phyloP scores from a whole-genome alignment of 176 grass and related monocot genomes.

The Phoenix dactylifera region DNA sequence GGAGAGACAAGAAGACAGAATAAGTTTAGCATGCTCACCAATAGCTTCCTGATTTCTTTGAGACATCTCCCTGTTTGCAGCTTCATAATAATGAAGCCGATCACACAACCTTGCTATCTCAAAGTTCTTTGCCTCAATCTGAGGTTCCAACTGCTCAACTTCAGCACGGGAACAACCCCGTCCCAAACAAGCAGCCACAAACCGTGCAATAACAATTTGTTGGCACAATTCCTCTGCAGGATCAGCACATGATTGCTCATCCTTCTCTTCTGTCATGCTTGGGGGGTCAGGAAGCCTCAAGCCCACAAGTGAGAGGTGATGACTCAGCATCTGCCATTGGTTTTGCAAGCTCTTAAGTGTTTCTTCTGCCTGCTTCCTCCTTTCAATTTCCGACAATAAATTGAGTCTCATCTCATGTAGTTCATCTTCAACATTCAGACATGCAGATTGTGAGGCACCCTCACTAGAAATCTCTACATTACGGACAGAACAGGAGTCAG shows the following conservation, averaged over 20 bases:
- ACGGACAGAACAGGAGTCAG: constrained; percentile 3
- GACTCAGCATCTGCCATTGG: constrained; percentile 62
- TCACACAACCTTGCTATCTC: constrained; percentile 85
- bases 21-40: constrained; percentile 45
- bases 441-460: constrained; percentile 26
- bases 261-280: constrained; percentile 26
- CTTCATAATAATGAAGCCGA: constrained; percentile 93
- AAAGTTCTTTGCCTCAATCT: constrained; percentile 74
- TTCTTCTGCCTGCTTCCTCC: constrained; percentile 77
- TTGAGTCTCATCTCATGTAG: constrained; percentile 64
- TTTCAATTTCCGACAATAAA: constrained; percentile 76
- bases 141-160: constrained; percentile 53
- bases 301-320: constrained; percentile 58
- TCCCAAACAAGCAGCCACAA: constrained; percentile 56
- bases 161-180: constrained; percentile 52
- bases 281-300: constrained; percentile 42
- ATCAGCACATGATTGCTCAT: constrained; percentile 38
- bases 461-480: constrained; percentile 80
- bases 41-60: constrained; percentile 97
- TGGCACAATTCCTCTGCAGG: constrained; percentile 62
- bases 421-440: constrained; percentile 47
- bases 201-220: constrained; percentile 67
- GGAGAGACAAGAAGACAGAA: not conserved
- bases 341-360: constrained; percentile 51
- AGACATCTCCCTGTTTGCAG: constrained; percentile 93